Percentiles rank a stretch among this genome's conserved stretches.
phyloP scores from a whole-genome alignment of 1,284 basidiomycete genomes.

The Neonothopanus nambi region DNA sequence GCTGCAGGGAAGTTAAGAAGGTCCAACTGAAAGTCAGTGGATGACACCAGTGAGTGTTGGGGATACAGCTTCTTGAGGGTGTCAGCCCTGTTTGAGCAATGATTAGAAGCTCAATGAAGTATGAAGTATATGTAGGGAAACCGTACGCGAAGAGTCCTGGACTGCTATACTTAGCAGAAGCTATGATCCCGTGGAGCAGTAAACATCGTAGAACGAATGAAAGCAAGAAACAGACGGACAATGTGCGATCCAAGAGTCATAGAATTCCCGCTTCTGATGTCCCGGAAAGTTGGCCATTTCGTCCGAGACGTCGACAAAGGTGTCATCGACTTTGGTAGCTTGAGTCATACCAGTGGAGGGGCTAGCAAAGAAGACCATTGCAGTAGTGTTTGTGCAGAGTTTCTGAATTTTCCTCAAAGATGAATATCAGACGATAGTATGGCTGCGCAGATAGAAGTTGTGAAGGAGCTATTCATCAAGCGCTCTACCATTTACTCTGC shows the following conservation, averaged over 20 bases:
- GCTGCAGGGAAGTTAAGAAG: constrained; percentile 55
- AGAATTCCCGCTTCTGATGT: constrained; percentile 7
- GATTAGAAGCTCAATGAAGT: neutral
- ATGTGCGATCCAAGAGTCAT: constrained; percentile 8
- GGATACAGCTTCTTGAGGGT: constrained; percentile 60
- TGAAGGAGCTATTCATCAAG: neutral
- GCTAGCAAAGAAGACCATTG: neutral
- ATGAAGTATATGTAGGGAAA: neutral
- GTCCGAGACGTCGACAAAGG: constrained; percentile 18
- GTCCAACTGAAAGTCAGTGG: constrained; percentile 45
- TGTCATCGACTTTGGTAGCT: constrained; percentile 7
- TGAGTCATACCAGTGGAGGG: neutral
- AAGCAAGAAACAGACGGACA: neutral
- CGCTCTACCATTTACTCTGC: too few species aligned
- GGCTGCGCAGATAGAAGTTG: constrained; percentile 1
- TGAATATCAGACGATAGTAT: neutral
- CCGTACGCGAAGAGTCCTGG: constrained; percentile 49
- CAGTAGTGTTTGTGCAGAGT: too few species aligned
- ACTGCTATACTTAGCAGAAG: constrained; percentile 48
- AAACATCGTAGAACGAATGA: neutral
- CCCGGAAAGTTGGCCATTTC: neutral
- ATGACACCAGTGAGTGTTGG: constrained; percentile 57
- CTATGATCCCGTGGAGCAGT: constrained; percentile 29
- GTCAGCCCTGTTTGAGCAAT: constrained; percentile 40
- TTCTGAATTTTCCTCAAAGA: too few species aligned